Conservation (phyloP, 441 rosid species). For the Mallotus japonicus region DNA sequence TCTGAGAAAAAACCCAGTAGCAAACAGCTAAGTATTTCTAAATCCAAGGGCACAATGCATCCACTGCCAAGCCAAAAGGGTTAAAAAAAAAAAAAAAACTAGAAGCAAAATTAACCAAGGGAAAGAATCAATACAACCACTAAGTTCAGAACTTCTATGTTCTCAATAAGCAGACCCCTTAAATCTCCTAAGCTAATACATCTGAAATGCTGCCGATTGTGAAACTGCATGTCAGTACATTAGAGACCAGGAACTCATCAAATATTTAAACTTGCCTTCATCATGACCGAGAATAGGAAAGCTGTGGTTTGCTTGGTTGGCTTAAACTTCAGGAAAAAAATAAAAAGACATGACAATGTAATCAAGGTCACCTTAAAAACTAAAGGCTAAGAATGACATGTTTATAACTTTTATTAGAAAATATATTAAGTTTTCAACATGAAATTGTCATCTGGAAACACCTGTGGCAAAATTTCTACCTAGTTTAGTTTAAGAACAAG, state of each 20-base stretch:
- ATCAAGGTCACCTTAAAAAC: no score
- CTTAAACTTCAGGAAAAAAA: not conserved
- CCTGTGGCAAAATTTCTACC: not conserved
- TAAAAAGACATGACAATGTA: not conserved
- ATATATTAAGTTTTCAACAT: not conserved
- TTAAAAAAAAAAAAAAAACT: no score
- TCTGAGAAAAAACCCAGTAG: no score
- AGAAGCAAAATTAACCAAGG: not conserved
- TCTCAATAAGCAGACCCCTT: not conserved
- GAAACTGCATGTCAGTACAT: not conserved
- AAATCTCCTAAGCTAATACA: not conserved
- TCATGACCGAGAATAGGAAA: not conserved
- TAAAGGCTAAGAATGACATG: no score
- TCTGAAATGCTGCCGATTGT: not conserved
- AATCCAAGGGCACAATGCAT: no score
- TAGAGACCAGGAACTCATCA: not conserved
- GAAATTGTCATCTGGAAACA: not conserved
- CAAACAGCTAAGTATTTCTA: no score
- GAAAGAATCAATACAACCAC: not conserved
- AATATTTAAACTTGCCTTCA: not conserved
- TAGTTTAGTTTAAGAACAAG: not conserved
- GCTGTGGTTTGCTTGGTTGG: not conserved
- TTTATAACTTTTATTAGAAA: not conserved
- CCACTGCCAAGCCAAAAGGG: no score
- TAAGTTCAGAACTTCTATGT: not conserved